Conservation (phyloP, 345 rosid genomes). For the rapeseed (Brassica napus) region DNA sequence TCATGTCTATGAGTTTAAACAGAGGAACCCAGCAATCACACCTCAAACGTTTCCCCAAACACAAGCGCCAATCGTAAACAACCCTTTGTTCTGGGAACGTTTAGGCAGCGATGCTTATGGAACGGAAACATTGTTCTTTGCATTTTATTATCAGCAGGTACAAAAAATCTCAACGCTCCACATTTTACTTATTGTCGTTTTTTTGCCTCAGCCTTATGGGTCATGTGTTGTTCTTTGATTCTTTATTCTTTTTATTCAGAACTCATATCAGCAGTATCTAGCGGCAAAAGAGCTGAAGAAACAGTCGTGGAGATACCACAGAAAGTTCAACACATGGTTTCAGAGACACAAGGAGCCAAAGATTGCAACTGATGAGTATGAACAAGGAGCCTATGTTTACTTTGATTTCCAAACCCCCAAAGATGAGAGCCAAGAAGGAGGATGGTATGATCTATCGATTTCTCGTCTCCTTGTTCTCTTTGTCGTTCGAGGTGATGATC, state of each 20-base stretch:
- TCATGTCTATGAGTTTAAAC: constrained; percentile 31
- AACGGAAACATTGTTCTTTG: constrained; percentile 86
- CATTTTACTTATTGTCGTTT: neutral
- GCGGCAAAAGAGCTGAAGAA: constrained; percentile 98
- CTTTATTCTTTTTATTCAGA: constrained; percentile 46
- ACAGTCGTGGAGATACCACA: constrained; percentile 98
- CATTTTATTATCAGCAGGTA: constrained; percentile 98
- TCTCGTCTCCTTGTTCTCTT: neutral
- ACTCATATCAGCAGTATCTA: constrained; percentile 85
- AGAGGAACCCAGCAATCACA: constrained; percentile 82
- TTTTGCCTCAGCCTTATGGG: neutral
- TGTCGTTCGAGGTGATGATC: constrained; percentile 38
- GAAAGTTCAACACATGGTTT: constrained; percentile 96
- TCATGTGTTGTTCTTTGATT: neutral
- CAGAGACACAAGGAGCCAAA: constrained; percentile 97
- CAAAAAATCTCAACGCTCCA: neutral
- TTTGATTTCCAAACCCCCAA: constrained; percentile 88
- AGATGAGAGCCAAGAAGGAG: constrained; percentile 81
- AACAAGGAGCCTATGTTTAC: constrained; percentile 96
- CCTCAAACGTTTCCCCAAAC: constrained; percentile 92
- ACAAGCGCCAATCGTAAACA: constrained; percentile 83
- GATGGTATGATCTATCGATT: constrained; percentile 49
- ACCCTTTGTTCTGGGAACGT: constrained; percentile 86
- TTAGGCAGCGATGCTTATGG: constrained; percentile 58
- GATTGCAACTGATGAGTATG: constrained; percentile 91